Percentiles rank a stretch among this genome's conserved stretches.
Conservation (phyloP, 179 eudicot genomes). For the Beta macrorhiza region DNA sequence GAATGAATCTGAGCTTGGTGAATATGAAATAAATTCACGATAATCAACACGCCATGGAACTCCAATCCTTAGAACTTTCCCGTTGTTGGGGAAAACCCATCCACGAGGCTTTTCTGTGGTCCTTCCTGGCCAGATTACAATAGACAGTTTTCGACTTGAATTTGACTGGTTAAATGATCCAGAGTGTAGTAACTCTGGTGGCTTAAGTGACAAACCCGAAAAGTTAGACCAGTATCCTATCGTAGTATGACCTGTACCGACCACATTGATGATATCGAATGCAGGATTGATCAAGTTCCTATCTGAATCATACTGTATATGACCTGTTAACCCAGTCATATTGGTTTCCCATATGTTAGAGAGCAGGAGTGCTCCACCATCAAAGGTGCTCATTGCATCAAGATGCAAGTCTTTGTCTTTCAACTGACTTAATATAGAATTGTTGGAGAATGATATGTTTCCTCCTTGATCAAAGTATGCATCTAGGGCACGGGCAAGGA, state of each 20-base stretch:
- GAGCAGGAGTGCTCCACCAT: conserved; percentile 50
- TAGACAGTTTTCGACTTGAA: conserved; percentile 33
- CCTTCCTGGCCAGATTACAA: conserved; percentile 66
- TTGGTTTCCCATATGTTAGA: conserved; percentile 36
- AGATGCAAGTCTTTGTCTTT: conserved; percentile 35
- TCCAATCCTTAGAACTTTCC: conserved; percentile 49
- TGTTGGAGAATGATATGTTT: conserved; percentile 50
- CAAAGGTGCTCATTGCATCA: conserved; percentile 48
- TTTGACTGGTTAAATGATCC: conserved; percentile 38
- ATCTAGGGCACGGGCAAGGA: conserved; percentile 60
- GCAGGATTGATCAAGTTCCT: conserved; percentile 45
- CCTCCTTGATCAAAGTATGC: conserved; percentile 54
- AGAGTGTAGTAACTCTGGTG: conserved; percentile 42
- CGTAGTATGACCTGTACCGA: conserved; percentile 50
- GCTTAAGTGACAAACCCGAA: conserved; percentile 53
- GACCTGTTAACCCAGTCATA: conserved; percentile 62
- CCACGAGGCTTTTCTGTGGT: conserved; percentile 59
- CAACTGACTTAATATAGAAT: conserved; percentile 32
- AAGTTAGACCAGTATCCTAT: conserved; percentile 73
- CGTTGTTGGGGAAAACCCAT: conserved; percentile 68
- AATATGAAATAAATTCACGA: conserved; percentile 47
- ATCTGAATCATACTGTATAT: conserved; percentile 39
- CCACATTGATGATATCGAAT: conserved; percentile 59
- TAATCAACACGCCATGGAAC: conserved; percentile 59
- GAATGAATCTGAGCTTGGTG: conserved; percentile 39